A percentile compares a stretch with the other conserved stretches of the same genome.
Evolutionary conservation across 352 stramenopile species (phyloP).

Genomic region (Poterioochromonas sp.): DNA sequence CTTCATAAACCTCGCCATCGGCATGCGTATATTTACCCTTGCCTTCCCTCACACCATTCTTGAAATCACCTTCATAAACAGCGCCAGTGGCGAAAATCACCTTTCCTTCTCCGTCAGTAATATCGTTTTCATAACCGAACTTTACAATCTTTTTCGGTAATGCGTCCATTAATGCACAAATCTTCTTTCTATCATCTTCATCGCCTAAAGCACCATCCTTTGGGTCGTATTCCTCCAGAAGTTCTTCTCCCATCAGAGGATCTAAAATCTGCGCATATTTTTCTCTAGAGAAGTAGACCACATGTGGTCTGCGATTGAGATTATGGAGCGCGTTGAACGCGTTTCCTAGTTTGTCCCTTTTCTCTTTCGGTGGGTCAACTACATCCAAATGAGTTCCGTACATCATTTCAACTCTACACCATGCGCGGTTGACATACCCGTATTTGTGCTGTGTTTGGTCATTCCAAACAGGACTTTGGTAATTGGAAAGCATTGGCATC

Average conservation of each 20-base stretch:
- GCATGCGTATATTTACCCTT: not conserved
- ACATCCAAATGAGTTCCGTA: not conserved
- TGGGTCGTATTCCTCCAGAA: too few species aligned
- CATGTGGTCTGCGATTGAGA: not conserved
- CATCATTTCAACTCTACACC: slow-evolving; percentile 18
- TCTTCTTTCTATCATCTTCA: not conserved
- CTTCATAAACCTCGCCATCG: not conserved
- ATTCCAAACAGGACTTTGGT: not conserved
- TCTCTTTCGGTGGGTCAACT: too few species aligned
- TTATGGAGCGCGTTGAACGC: not conserved
- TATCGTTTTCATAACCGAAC: not conserved
- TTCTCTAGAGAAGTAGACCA: not conserved
- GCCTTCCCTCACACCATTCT: not conserved
- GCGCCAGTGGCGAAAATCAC: not conserved
- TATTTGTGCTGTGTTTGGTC: too few species aligned
- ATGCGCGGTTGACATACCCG: slow-evolving; percentile 4
- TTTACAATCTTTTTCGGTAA: not conserved
- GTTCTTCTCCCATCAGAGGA: too few species aligned
- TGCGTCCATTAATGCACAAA: not conserved
- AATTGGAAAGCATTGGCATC: not conserved
- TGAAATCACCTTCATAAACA: not conserved
- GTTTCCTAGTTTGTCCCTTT: not conserved
- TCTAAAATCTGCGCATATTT: too few species aligned
- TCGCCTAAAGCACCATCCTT: not conserved
- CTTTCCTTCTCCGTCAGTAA: not conserved